Base-by-base conservation (phyloP, 108 stramenopile species). In the Stephanodiscus minutulus region DNA sequence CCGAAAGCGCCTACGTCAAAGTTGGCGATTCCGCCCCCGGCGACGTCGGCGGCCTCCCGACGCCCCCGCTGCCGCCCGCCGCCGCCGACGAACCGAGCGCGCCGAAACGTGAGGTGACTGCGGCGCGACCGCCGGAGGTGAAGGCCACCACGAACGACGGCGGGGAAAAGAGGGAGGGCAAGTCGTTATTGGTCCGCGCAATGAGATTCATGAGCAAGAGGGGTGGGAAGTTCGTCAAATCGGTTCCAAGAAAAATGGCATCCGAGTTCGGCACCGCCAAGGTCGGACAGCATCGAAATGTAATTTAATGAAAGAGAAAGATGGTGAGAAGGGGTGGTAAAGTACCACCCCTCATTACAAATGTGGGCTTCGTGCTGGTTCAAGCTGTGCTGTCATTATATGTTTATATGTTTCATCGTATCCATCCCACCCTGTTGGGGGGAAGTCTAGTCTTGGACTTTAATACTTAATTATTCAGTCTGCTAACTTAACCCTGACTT, bases 1-100 rank as follows among this genome's bases (percentile, higher is more conserved):
- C 74, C 24, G 74, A 76, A 53, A 76, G 74, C 46, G 43, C 60
- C 2, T 72, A 72, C 22, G 54, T 35, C 21, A 56, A 36, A 56
- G 27, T 27, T 27, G 50, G 36, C 29, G 29, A 52, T 20, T 7
- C 20, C 22, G 50, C 20, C 22, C 28, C 27, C 10, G 55, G 27
- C 29, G 55, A 5, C 24, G 7, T 55, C 29, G 29, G 6, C 12
- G 15, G 27, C 12, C 20, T 20, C 28, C 9, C 17, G 25, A 31
- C 31, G 2, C 28, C 46, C 7, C 21, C 24, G 3, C 25, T 48
- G 22, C 18, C n/a, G 36, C 46, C 11, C 18, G 12, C 58, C 47
- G 17, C 59, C 12, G 43, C 5, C n/a, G 54, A 27, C 22, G 13
- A 17, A 33, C 29, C 52, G 43, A 35, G 12, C 21, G 57, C 10